These are phyloP conservation scores for Termitomyces sp. DNA, from an alignment of 768 basidiomycete genomes.

Conservation along the genomic window DNA sequence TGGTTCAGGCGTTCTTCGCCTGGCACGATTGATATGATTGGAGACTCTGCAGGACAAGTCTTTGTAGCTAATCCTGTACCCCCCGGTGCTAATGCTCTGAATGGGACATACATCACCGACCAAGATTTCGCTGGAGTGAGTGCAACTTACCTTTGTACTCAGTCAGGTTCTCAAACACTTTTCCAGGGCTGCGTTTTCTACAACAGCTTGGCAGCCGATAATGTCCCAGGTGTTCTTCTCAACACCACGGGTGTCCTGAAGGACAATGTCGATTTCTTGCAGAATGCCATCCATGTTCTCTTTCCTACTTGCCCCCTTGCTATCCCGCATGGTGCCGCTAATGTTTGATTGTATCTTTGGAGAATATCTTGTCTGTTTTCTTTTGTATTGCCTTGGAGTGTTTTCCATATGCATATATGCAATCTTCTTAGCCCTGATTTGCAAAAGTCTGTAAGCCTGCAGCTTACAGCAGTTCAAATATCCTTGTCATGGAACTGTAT, in stretches of 20 bases:
- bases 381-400: no score
- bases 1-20: conserved; percentile 6
- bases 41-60: background rate
- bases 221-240: conserved; percentile 9
- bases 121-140: background rate
- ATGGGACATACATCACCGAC: conserved; percentile 8
- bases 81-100: conserved; percentile 9
- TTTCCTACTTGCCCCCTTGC: conserved; percentile 8
- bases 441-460: no score
- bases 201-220: conserved; percentile 6
- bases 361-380: background rate
- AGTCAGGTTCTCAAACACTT: background rate
- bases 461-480: no score
- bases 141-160: background rate
- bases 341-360: background rate
- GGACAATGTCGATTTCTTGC: conserved; percentile 11
- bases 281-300: conserved; percentile 6
- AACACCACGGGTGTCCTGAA: conserved; percentile 11
- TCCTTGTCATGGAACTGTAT: no score
- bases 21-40: conserved; percentile 1
- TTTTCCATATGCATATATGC: background rate
- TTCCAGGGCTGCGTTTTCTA: conserved; percentile 4
- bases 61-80: conserved; percentile 1
- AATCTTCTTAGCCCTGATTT: background rate
- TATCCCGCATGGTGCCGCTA: conserved; percentile 8